Base-by-base conservation (phyloP, 179 eudicot genomes). In the Amaranthus tricolor region DNA sequence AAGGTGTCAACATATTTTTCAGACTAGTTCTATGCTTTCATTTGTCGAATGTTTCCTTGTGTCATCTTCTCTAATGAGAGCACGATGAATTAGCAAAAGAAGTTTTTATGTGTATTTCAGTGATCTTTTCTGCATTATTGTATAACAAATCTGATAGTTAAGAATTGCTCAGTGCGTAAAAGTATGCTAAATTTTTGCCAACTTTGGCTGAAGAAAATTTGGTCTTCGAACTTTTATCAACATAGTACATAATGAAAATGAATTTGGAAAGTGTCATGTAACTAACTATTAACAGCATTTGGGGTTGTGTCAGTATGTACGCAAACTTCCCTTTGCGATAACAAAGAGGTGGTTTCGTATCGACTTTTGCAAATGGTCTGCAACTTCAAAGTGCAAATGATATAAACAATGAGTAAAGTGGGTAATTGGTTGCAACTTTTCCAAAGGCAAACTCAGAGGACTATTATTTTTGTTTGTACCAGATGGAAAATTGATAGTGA, bases 401-500 rank as follows among this genome's bases (percentile, higher is more conserved):
- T 65, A 5, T 17, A 20, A 61, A 51, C 51, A 50, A 49, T 54
- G 44, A 70, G 62, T 72, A 19, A 59, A 59, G 16, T 67, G 45
- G 9, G 66, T 21, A 72, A 31, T 31, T 14, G 17, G 21, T 12
- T 6, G 12, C 7, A 68, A 40, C 6, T 62, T 31, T 47, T 49
- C 17, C 0, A n/a, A 8, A 31, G 31, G 19, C 16, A 60, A 31
- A 31, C 40, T 31, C 40, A 31, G 40, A 31, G 40, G 40, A 31
- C 2, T 31, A 31, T 31, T 31, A 1, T 31, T 1, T 31, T 31
- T 31, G 40, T 31, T 84, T 31, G 40, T 31, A 31, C 66, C 88
- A 92, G 98, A 85, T 84, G 80, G 87, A 24, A 81, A 85, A 57
- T 61, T 84, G 62, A 79, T 89, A 68, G 80, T 88, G 57, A 89